Evolutionary conservation across 495 filamentous ascomycete species (phyloP), one percentile per base, ranked within the genome.

Genomic region (Neurospora discreta): DNA sequence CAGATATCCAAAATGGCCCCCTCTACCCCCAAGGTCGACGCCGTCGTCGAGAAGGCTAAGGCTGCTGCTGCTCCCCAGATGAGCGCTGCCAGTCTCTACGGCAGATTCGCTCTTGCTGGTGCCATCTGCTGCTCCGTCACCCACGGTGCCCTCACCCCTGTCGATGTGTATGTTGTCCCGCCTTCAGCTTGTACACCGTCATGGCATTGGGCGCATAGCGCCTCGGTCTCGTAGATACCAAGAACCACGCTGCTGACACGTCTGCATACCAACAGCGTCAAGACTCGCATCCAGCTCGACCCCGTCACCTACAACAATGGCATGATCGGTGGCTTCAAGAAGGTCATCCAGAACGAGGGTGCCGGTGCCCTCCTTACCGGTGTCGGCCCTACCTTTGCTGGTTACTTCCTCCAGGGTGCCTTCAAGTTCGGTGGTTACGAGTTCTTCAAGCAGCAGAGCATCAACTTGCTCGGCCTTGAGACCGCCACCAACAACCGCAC

Each of bases 381-480:
- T 83, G 87, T 90, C 81, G 93, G 93, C 75, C 93, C 93, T 76
- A 96, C 93, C 80, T 89, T 89, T 74, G 92, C 93, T 79, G 93
- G 93, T 78, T 97, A 97, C 87, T 95, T 95, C 89, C 90, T 97
- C 77, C 93, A 97, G 86, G 93, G 93, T 77, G 91, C 92, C 78
- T 90, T 96, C 90, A 97, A 97, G 86, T 97, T 97, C 83, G 93
- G 93, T 81, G 93, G 93, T 78, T 97, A 97, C 80, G 93, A 97
- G 84, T 89, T 96, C 81, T 97, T 97, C 90, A 97, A 97, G 90
- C 89, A 94, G 84, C 93, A 95, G 83, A 86, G 83, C 74, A 94
- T 97, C 88, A 94, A 94, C 87, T 71, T 88, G 70, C 80, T 96
- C 75, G 92, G 93, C 75, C 85, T 88, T 76, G 93, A 96, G 83